Base-by-base conservation (phyloP, 2,329 filamentous ascomycete species). In the Cytospora piceicola region DNA sequence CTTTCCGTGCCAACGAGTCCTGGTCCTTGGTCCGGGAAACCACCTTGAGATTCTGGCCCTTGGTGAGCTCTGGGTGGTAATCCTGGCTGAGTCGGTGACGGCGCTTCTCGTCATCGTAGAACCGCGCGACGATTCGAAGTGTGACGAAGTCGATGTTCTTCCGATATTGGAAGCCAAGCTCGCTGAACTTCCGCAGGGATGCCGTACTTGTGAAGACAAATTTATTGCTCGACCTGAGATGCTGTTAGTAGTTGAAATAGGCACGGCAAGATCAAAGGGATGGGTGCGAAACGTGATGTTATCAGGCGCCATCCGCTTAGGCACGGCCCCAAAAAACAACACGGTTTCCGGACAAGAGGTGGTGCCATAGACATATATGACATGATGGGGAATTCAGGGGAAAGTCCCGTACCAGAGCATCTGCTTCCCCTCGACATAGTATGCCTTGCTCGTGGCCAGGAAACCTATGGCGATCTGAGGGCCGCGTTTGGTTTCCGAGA, bases 131-230 rank as follows among this genome's bases (percentile, higher is more conserved):
- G 70, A 87, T 75, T 52, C 85, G 83, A 51, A 87, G 75, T 32
- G 77, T 85, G 70, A 84, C 73, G 64, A 80, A 75, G 29, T 77
- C 76, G 62, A 87, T 78, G 14, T 75, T 72, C 36, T 77, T 72
- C 20, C 85, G 82, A 64, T 79, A 79, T 5, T 73, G 65, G 14
- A 77, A 65, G 54, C 77, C 74, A 42, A 86, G 73, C 34, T 83
- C 80, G 57, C 77, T 74, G 69, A 87, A 85, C 58, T 80, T 78
- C 49, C 78, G 78, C 6, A 87, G 73, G 3, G 82, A 77, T 46
- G 80, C 77, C 30, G 80, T 80, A n/a, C 77, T 81, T 0, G 85
- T 87, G 73, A 87, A 87, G 29, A 80, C 73, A 69, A 87, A 87
- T 0, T 75, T 74, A 71, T 87, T 87, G 59, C 78, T 81, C 29